phyloP scores from a whole-genome alignment of 1,284 basidiomycete species.

The Laetiporus sulphureus region DNA sequence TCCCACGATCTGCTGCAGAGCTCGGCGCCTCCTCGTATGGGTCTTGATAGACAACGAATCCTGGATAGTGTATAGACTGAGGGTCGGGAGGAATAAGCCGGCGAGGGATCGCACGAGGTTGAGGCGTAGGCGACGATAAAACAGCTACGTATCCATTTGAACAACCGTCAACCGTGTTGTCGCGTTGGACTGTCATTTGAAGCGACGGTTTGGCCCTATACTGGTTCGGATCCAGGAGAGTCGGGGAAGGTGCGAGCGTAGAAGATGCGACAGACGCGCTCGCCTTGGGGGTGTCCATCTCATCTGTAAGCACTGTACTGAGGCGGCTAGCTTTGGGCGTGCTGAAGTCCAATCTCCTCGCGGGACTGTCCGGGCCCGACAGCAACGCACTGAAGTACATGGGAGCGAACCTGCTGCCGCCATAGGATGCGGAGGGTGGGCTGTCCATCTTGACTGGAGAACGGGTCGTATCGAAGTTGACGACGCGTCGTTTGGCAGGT shows the following conservation, averaged over 20 bases:
- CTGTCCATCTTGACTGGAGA: constrained; percentile 33
- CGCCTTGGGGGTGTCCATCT: neutral
- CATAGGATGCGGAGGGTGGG: constrained; percentile 19
- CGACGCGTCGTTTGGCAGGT: constrained; percentile 64
- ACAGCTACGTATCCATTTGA: neutral
- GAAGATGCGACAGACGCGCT: neutral
- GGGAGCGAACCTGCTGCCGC: constrained; percentile 17
- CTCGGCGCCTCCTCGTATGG: constrained; percentile 30
- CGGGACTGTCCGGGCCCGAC: constrained; percentile 32
- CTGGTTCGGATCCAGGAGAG: neutral
- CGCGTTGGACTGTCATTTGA: no score
- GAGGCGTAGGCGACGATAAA: neutral
- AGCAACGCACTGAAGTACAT: constrained; percentile 27
- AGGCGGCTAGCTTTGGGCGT: constrained; percentile 3
- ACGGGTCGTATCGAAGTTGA: constrained; percentile 48
- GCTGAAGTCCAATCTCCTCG: constrained; percentile 46
- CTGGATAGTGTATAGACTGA: constrained; percentile 65
- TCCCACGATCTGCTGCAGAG: neutral
- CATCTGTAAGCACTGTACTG: neutral
- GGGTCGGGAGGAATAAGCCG: constrained; percentile 42
- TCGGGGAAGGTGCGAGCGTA: neutral
- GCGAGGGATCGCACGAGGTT: constrained; percentile 28
- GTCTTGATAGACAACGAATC: constrained; percentile 60
- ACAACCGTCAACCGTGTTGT: neutral
- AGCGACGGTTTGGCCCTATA: neutral